Percentiles rank a stretch among this genome's conserved stretches.
phyloP scores from a whole-genome alignment of 805 yeast genomes.

The Zygosaccharomyces rouxii region DNA sequence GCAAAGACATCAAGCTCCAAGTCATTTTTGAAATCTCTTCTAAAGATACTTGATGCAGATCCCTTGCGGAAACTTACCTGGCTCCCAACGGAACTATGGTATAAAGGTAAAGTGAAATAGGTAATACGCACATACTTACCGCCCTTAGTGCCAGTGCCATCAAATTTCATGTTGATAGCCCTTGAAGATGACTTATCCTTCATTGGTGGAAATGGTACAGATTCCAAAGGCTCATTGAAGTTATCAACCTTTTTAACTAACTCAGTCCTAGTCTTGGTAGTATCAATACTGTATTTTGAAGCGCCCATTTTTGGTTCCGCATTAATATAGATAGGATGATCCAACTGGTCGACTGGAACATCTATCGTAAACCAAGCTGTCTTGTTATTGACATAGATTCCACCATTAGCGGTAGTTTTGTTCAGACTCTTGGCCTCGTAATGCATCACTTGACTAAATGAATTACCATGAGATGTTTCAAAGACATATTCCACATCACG shows the following conservation, averaged over 20 bases:
- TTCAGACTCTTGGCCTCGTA: conserved; percentile 20
- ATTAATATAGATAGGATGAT: conserved; percentile 18
- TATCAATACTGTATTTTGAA: conserved; percentile 19
- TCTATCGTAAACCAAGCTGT: conserved; percentile 31
- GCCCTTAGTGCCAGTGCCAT: conserved; percentile 24
- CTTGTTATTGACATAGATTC: conserved; percentile 19
- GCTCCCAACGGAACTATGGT: conserved; percentile 14
- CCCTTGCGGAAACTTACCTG: conserved; percentile 11
- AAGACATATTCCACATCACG: conserved; percentile 19
- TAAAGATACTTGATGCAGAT: neutral
- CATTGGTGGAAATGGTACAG: conserved; percentile 25
- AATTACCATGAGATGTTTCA: conserved; percentile 20
- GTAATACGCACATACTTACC: conserved; percentile 28
- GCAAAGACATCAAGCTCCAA: conserved; percentile 12
- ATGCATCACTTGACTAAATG: conserved; percentile 19
- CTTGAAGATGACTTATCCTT: conserved; percentile 25
- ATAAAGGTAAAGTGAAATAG: conserved; percentile 20
- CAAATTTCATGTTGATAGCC: conserved; percentile 17
- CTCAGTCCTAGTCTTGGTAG: conserved; percentile 19
- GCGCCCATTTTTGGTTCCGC: conserved; percentile 16
- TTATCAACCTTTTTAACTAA: conserved; percentile 24
- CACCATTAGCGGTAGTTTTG: conserved; percentile 25
- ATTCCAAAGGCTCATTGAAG: conserved; percentile 25
- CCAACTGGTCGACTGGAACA: conserved; percentile 24
- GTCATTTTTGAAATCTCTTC: conserved; percentile 14